Evolutionary conservation across 768 basidiomycete species (phyloP).

Genomic region (Kwoniella dejecticola): DNA sequence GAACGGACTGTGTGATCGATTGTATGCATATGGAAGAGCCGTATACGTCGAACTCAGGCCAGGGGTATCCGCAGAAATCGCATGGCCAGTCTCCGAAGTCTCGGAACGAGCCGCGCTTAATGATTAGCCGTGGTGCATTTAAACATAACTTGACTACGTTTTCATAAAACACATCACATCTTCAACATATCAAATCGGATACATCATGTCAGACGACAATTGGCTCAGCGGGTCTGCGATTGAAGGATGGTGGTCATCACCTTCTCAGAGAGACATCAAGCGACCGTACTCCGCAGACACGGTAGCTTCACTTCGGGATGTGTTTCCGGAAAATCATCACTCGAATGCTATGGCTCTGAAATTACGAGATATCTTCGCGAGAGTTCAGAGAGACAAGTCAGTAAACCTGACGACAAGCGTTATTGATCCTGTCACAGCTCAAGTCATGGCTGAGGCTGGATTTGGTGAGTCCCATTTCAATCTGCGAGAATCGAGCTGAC

Average conservation of each 20-base stretch:
- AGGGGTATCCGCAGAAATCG: too few species aligned
- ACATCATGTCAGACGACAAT: too few species aligned
- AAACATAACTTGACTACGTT: too few species aligned
- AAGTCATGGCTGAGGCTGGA: conserved; percentile 57
- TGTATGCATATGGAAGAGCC: too few species aligned
- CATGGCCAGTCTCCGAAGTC: too few species aligned
- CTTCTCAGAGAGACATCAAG: conserved; percentile 72
- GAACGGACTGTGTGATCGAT: too few species aligned
- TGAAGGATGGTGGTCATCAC: conserved; percentile 69
- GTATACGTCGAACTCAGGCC: too few species aligned
- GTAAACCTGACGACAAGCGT: conserved; percentile 91
- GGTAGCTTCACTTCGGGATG: conserved; percentile 87
- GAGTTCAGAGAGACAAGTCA: conserved; percentile 64
- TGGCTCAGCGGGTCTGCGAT: too few species aligned
- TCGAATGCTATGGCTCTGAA: conserved; percentile 82
- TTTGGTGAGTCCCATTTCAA: conserved; percentile 12
- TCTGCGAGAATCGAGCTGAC: not conserved
- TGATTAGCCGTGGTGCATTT: too few species aligned
- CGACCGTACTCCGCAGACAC: conserved; percentile 77
- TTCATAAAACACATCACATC: too few species aligned
- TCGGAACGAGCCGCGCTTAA: too few species aligned
- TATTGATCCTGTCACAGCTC: conserved; percentile 72
- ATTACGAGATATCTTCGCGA: conserved; percentile 69
- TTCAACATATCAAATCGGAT: too few species aligned
- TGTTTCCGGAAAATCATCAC: conserved; percentile 74